A percentile compares a stretch with the other conserved stretches of the same genome.
These are phyloP conservation scores for Saturnispora diversa DNA, from an alignment of 805 yeast species.

Conservation along the genomic window DNA sequence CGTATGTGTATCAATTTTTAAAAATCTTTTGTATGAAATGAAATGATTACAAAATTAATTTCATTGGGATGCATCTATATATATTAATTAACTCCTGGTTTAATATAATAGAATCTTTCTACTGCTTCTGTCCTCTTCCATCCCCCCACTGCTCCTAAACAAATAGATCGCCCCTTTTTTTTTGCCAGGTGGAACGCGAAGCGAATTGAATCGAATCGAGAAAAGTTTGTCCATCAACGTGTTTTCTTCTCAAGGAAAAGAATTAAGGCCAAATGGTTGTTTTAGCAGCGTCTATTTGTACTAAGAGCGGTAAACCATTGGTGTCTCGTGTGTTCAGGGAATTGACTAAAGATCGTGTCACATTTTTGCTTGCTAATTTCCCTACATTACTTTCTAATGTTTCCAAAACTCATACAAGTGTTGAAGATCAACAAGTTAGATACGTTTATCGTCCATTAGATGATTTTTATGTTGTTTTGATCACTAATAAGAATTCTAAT, in stretches of 20 bases:
- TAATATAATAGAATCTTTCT: too few species aligned
- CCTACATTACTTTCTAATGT: constrained; percentile 68
- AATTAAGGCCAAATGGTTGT: constrained; percentile 74
- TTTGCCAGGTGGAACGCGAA: background rate
- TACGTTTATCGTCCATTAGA: constrained; percentile 95
- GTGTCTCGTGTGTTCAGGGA: constrained; percentile 89
- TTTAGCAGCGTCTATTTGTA: constrained; percentile 89
- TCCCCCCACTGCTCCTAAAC: background rate
- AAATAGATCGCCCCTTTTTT: background rate
- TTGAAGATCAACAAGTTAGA: constrained; percentile 85
- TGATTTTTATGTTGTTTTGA: constrained; percentile 80
- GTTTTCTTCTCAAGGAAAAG: too few species aligned
- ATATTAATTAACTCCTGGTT: too few species aligned
- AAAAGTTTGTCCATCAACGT: too few species aligned
- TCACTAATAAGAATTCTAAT: constrained; percentile 86
- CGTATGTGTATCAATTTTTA: too few species aligned
- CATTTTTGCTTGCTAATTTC: constrained; percentile 77
- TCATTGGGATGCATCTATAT: too few species aligned
- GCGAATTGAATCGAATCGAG: too few species aligned
- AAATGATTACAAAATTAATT: too few species aligned
- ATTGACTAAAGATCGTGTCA: constrained; percentile 73
- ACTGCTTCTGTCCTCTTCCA: background rate
- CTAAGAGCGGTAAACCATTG: constrained; percentile 88
- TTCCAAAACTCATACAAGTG: constrained; percentile 73
- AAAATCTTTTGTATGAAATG: too few species aligned